These are phyloP conservation scores for Discostella stelligeroides DNA, from an alignment of 108 stramenopile species.

Conservation along the genomic window DNA sequence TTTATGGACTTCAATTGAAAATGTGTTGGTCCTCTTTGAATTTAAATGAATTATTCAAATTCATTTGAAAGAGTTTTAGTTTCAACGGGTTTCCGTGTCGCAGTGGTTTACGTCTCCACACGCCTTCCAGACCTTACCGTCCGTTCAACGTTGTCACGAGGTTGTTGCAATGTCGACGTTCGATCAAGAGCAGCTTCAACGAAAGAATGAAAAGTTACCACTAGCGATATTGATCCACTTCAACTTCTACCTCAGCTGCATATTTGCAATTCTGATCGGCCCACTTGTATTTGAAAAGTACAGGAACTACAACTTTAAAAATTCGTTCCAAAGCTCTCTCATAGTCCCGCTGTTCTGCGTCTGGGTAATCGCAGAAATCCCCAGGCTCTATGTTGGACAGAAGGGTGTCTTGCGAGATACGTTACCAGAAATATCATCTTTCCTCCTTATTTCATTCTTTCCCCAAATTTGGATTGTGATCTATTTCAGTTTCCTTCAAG, in stretches of 20 bases:
- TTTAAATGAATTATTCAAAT: constrained; percentile 3
- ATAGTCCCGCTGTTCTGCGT: constrained; percentile 32
- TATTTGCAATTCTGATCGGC: constrained; percentile 20
- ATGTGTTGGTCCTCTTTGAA: constrained; percentile 1
- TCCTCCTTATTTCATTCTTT: constrained; percentile 35
- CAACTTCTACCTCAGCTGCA: constrained; percentile 37
- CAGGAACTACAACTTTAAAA: constrained; percentile 15
- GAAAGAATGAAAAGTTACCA: constrained; percentile 41
- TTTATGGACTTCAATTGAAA: background rate
- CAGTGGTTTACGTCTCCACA: no score
- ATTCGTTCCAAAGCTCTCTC: constrained; percentile 28
- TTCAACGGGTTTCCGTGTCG: no score
- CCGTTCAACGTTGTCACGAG: background rate
- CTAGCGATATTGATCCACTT: constrained; percentile 40
- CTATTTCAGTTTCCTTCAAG: constrained; percentile 45
- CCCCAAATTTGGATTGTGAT: constrained; percentile 34
- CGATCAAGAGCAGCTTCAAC: constrained; percentile 8
- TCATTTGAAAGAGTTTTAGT: background rate
- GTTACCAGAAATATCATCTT: constrained; percentile 36
- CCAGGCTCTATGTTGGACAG: constrained; percentile 40
- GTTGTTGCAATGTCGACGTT: constrained; percentile 6
- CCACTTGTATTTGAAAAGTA: constrained; percentile 19
- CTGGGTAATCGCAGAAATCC: constrained; percentile 37
- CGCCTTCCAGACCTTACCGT: no score
- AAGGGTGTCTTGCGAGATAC: constrained; percentile 34